A percentile compares a stretch with the other conserved stretches of the same genome.
Evolutionary conservation across 768 basidiomycete species (phyloP).

Genomic region (Pulveroboletus sp.): DNA sequence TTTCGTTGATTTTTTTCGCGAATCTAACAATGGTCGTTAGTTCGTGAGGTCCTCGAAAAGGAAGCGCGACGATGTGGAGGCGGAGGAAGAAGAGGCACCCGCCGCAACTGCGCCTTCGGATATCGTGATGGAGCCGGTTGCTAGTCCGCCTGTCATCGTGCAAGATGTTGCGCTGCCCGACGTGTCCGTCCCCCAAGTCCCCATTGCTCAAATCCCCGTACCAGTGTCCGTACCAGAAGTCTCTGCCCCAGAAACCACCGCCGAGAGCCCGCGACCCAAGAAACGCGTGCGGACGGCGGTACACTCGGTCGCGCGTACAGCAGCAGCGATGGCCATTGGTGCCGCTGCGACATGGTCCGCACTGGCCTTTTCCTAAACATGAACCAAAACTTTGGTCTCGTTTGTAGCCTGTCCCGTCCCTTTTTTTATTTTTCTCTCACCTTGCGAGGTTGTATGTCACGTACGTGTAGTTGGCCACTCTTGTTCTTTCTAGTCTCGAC

Average conservation of each 20-base stretch:
- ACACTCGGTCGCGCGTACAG: constrained; percentile 51
- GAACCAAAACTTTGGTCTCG: too few relatives aligned
- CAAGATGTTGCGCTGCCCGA: background rate
- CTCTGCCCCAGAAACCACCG: background rate
- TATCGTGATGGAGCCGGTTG: background rate
- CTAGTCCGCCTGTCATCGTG: background rate
- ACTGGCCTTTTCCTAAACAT: constrained; percentile 56
- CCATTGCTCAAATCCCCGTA: constrained; percentile 1
- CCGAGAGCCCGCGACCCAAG: constrained; percentile 24
- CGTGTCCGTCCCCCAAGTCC: constrained; percentile 3
- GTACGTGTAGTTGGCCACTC: too few relatives aligned
- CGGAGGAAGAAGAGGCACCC: constrained; percentile 6
- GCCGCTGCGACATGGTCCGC: constrained; percentile 74
- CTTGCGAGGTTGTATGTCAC: too few relatives aligned
- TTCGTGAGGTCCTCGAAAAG: constrained; percentile 52
- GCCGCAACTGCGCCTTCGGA: background rate
- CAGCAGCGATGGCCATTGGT: constrained; percentile 61
- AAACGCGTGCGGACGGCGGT: constrained; percentile 46
- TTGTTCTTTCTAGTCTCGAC: too few relatives aligned
- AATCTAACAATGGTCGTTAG: constrained; percentile 24
- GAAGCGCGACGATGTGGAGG: constrained; percentile 52
- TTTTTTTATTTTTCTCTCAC: too few relatives aligned
- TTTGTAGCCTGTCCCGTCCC: too few relatives aligned
- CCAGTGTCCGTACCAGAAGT: background rate
- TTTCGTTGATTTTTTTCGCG: constrained; percentile 12